Percentiles rank a stretch among this genome's conserved stretches.
phyloP scores from a whole-genome alignment of 768 basidiomycete species.

The Serendipita sp. region DNA sequence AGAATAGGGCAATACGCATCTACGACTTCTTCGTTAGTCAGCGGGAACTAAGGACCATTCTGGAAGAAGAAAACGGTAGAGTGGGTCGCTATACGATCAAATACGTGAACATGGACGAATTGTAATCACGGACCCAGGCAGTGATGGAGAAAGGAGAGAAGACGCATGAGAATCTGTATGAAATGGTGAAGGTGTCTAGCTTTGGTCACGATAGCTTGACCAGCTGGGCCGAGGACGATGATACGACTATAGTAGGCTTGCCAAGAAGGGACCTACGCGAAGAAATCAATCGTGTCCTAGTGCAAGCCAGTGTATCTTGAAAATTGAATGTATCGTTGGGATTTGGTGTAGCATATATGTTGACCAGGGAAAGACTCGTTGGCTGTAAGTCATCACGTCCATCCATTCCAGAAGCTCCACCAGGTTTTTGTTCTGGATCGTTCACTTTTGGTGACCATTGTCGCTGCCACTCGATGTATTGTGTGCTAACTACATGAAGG shows the following conservation, averaged over 20 bases:
- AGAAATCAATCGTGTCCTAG: neutral
- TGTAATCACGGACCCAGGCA: neutral
- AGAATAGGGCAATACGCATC: neutral
- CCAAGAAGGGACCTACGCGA: neutral
- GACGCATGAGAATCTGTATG: neutral
- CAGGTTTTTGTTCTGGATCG: too few species aligned
- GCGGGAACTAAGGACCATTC: neutral
- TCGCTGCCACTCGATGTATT: too few species aligned
- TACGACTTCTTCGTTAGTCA: neutral
- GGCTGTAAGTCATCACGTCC: too few species aligned
- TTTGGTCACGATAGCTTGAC: neutral
- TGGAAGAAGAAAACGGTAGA: neutral
- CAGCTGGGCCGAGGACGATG: neutral
- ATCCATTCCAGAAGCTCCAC: too few species aligned
- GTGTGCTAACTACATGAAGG: too few species aligned
- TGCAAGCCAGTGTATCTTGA: too few species aligned
- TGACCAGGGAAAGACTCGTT: too few species aligned
- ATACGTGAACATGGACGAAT: neutral
- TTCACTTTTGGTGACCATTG: too few species aligned
- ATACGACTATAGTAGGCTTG: neutral
- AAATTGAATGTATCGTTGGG: too few species aligned
- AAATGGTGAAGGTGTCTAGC: neutral
- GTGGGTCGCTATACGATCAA: neutral
- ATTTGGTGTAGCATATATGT: too few species aligned
- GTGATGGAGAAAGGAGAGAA: neutral